These are phyloP conservation scores for Mariannaea elegans DNA, from an alignment of 2,329 filamentous ascomycete species.

Conservation along the genomic window DNA sequence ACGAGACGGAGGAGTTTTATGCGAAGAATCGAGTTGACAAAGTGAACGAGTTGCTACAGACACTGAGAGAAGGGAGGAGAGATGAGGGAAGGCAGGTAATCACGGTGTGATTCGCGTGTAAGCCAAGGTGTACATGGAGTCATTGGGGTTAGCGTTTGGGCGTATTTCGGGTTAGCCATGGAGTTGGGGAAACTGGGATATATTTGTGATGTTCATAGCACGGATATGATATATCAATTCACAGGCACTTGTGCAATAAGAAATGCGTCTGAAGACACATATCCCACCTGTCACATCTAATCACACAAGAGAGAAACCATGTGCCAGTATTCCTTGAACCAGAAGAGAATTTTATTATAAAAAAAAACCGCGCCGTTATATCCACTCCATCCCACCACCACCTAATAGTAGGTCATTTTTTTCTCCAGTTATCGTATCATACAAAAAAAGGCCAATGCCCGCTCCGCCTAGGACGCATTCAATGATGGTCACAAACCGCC, in stretches of 20 bases:
- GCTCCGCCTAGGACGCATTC: constrained; percentile 7
- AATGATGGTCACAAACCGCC: constrained; percentile 3
- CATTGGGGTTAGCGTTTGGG: too few species aligned
- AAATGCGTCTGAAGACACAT: background rate
- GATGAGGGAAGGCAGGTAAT: background rate
- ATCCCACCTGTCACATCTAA: constrained; percentile 3
- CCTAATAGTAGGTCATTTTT: background rate
- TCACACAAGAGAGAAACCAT: background rate
- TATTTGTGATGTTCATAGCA: background rate
- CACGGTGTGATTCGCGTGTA: too few species aligned
- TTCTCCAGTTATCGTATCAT: constrained; percentile 17
- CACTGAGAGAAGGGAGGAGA: constrained; percentile 3
- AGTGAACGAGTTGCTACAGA: constrained; percentile 13
- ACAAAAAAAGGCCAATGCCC: constrained; percentile 4
- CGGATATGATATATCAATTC: background rate
- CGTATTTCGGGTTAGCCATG: background rate
- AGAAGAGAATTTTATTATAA: background rate
- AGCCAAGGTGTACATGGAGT: too few species aligned
- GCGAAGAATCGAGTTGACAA: constrained; percentile 31
- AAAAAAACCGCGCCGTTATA: constrained; percentile 12
- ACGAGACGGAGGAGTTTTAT: constrained; percentile 40
- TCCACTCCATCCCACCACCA: constrained; percentile 7
- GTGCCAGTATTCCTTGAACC: too few species aligned
- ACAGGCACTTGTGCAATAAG: background rate
- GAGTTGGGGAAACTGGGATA: background rate